These are phyloP conservation scores for Biscogniauxia sp. DNA, from an alignment of 2,329 filamentous ascomycete genomes.

Conservation along the genomic window DNA sequence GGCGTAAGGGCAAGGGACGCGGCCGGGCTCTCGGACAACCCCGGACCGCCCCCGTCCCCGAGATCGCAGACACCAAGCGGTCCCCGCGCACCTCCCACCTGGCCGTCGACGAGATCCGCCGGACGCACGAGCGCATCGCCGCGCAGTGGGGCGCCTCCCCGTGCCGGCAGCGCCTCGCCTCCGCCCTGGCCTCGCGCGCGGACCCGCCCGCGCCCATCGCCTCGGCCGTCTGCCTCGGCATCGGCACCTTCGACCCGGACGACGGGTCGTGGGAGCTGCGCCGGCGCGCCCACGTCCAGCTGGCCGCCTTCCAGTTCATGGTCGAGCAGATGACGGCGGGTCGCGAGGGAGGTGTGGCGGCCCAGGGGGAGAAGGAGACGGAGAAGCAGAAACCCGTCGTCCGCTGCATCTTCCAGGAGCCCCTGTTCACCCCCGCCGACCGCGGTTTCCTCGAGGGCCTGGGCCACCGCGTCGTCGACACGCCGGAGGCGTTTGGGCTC, in stretches of 20 bases:
- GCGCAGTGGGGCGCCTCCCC: conserved; percentile 28
- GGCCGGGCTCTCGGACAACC: conserved; percentile 1
- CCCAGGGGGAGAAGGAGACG: too few relatives aligned
- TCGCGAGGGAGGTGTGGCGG: too few relatives aligned
- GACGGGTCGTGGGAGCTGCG: conserved; percentile 46
- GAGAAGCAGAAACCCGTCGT: conserved; percentile 34
- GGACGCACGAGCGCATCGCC: conserved; percentile 22
- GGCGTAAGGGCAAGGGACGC: conserved; percentile 22
- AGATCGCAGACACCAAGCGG: background rate
- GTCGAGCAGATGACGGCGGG: conserved; percentile 31
- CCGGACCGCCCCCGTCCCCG: background rate
- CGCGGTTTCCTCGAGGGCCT: conserved; percentile 52
- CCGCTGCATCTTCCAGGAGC: conserved; percentile 53
- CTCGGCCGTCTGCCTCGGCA: conserved; percentile 52
- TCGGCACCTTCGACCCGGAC: conserved; percentile 53
- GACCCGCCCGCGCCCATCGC: conserved; percentile 27
- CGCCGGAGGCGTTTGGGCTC: conserved; percentile 51
- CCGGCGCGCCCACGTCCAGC: conserved; percentile 49
- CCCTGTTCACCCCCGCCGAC: conserved; percentile 48
- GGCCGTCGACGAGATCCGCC: conserved; percentile 22
- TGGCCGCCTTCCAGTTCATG: conserved; percentile 50
- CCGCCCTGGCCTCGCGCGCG: conserved; percentile 24
- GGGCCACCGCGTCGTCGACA: conserved; percentile 49
- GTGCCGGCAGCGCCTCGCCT: conserved; percentile 33
- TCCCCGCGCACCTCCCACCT: conserved; percentile 15